Base-by-base conservation (phyloP, 2,329 filamentous ascomycete species). In the Trichoderma harzianum region DNA sequence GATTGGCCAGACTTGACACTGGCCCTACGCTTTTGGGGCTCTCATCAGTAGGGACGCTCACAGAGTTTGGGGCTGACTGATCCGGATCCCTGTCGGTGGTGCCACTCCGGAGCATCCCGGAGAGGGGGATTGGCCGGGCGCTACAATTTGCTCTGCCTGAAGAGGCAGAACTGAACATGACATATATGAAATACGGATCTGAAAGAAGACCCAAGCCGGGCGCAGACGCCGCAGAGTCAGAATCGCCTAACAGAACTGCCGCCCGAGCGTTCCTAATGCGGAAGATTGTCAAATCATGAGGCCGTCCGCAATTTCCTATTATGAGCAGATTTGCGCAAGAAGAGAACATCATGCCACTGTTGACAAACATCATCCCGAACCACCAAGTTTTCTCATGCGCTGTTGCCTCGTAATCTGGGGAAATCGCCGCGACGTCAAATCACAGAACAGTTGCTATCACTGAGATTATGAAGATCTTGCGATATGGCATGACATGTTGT, bases 101-200 rank as follows among this genome's bases (percentile, higher is more conserved):
- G 70, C 70, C 70, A 72, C 64, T 62, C 64, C 70, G 70, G 70
- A 69, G 63, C 30, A 64, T 64, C 24, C 64, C 70, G 70, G 70
- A 53, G 30, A 18, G 7, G 58, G 30, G 43, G 66, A 34, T 26
- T 24, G 53, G 34, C 24, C 57, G 57, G 67, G 3, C 39, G 28
- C 30, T 21, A 10, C 32, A 14, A 18, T 26, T 51, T 21, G 11
- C 34, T 21, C 18, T 69, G 24, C 18, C 30, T 26, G 21, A 28
- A 16, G 32, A 36, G 39, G 43, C 12, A 39, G 32, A 57, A 57
- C 18, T 10, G 26, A 6, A 26, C 11, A 62, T 14, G 34, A 62
- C 30, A 7, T 12, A 47, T 12, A 63, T 36, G 36, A 24, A 55
- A 10, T 7, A 18, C 21, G 36, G 47, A 57, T 39, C 32, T 21